Evolutionary conservation across 2,329 filamentous ascomycete genomes (phyloP).

Genomic region (Elsinoe ampelina): DNA sequence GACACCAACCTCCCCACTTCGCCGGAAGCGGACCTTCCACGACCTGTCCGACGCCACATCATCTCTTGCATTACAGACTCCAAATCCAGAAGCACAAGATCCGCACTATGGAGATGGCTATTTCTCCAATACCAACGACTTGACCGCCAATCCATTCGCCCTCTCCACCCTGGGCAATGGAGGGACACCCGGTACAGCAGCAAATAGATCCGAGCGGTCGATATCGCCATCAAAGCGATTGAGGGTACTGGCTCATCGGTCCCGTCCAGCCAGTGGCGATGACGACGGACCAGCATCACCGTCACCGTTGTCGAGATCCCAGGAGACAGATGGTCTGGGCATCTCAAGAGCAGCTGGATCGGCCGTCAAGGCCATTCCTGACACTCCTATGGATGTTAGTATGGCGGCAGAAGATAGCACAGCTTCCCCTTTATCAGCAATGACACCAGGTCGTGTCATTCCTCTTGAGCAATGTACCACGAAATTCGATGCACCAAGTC

Average conservation of each 20-base stretch:
- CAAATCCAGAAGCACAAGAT: neutral
- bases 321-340: neutral
- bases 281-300: neutral
- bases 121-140: neutral
- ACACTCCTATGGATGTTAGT: neutral
- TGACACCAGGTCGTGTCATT: neutral
- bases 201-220: neutral
- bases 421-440: neutral
- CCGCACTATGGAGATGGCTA: conserved; percentile 1
- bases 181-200: neutral
- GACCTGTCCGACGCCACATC: conserved; percentile 2
- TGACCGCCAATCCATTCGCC: neutral
- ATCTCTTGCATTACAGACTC: conserved; percentile 4
- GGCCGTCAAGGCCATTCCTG: neutral
- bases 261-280: neutral
- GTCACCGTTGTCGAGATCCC: neutral
- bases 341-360: neutral
- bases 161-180: neutral
- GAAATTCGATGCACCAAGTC: neutral
- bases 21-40: conserved; percentile 9
- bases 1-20: conserved; percentile 9
- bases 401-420: neutral
- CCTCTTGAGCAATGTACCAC: neutral
- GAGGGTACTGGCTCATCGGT: neutral
- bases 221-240: conserved; percentile 1